Evolutionary conservation across 192 early-diverging fungal genomes (phyloP).

Genomic region (Umbelopsis ramanniana): DNA sequence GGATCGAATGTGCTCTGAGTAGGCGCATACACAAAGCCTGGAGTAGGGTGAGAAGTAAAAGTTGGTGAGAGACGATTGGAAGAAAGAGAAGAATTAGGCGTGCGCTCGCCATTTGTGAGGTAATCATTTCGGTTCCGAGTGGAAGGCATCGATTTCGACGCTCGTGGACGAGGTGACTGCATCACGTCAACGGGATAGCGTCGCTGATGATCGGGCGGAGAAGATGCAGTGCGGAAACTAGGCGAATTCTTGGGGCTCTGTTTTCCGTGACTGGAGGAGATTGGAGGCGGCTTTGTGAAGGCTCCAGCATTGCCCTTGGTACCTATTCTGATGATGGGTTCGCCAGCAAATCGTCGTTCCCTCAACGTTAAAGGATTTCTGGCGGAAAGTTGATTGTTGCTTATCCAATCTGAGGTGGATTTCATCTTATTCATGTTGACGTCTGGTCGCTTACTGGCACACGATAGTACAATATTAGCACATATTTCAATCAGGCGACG

Average conservation of each 20-base stretch:
- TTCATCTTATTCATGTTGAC: not conserved
- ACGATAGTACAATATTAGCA: slow-evolving; percentile 19
- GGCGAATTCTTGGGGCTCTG: slow-evolving; percentile 5
- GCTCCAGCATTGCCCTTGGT: not conserved
- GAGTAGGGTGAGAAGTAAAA: not conserved
- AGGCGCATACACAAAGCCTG: slow-evolving; percentile 27
- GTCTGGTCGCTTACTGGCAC: slow-evolving; percentile 2
- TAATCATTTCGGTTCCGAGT: slow-evolving; percentile 19
- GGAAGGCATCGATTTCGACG: slow-evolving; percentile 18
- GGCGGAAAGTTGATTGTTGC: not conserved
- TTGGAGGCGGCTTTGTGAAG: not conserved
- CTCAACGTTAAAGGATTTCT: not conserved
- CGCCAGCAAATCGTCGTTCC: slow-evolving; percentile 7
- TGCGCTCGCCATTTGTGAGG: not conserved
- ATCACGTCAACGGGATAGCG: not conserved
- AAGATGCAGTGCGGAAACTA: not conserved
- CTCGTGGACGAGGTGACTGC: slow-evolving; percentile 12
- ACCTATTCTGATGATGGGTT: slow-evolving; percentile 2
- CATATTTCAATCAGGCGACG: slow-evolving; percentile 9
- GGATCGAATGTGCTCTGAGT: not conserved
- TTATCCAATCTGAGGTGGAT: not conserved
- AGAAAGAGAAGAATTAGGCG: slow-evolving; percentile 13
- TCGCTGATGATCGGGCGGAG: not conserved
- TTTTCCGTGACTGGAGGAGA: not conserved
- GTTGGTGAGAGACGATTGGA: slow-evolving; percentile 18